A percentile compares a stretch with the other conserved stretches of the same genome.
phyloP scores from a whole-genome alignment of 352 stramenopile species.

The Globisporangium canariense region DNA sequence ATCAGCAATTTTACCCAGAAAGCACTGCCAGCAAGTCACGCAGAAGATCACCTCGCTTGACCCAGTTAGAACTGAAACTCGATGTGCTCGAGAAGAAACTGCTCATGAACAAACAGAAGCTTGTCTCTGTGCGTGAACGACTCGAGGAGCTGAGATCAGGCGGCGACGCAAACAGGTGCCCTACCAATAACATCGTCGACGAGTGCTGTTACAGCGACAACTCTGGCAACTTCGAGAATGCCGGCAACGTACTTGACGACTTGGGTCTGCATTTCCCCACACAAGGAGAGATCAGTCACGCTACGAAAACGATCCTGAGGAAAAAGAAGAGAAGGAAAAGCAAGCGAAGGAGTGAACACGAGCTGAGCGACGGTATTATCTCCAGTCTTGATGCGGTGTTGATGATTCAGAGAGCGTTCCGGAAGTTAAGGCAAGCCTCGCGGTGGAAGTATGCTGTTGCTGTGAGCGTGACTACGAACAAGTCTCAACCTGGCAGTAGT shows the following conservation, averaged over 20 bases:
- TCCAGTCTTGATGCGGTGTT: not conserved
- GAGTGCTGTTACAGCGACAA: not conserved
- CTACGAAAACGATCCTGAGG: not conserved
- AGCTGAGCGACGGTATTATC: not conserved
- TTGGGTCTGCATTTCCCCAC: not conserved
- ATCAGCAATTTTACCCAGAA: not conserved
- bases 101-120: not conserved
- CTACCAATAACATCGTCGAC: not conserved
- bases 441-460: not conserved
- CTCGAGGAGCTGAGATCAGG: not conserved
- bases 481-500: not conserved
- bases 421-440: not conserved
- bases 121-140: not conserved
- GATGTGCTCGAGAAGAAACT: slow-evolving; percentile 3
- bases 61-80: slow-evolving; percentile 1
- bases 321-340: not conserved
- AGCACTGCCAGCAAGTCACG: not conserved
- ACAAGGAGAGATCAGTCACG: not conserved
- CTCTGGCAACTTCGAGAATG: not conserved
- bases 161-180: not conserved
- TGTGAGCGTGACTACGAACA: not conserved
- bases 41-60: not conserved
- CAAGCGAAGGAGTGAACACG: not conserved
- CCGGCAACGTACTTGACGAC: not conserved
- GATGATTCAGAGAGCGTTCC: not conserved